Evolutionary conservation across 2,329 filamentous ascomycete species (phyloP).

Genomic region (Cladosporium sp.): DNA sequence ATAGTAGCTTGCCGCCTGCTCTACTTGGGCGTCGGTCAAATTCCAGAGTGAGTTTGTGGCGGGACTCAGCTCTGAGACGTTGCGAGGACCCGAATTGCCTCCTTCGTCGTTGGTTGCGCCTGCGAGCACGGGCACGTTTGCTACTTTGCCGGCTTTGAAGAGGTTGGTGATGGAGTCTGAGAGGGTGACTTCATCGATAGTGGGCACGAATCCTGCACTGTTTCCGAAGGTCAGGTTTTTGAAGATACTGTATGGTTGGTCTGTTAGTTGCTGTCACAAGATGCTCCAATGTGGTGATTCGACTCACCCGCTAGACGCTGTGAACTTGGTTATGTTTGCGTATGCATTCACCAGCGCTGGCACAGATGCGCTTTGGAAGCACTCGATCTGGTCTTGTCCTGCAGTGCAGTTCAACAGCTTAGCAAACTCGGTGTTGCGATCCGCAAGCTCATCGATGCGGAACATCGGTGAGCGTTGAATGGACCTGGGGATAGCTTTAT

Average conservation of each 20-base stretch:
- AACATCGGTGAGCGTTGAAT: slow-evolving; percentile 18
- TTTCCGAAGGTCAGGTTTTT: slow-evolving; percentile 11
- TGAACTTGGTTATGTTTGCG: background rate
- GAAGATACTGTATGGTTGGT: background rate
- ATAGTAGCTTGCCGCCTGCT: slow-evolving; percentile 1
- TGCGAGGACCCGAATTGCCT: slow-evolving; percentile 9
- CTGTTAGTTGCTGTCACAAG: background rate
- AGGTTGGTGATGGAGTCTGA: slow-evolving; percentile 13
- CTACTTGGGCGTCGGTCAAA: slow-evolving; percentile 3
- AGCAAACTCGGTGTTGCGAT: slow-evolving; percentile 8
- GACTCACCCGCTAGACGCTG: slow-evolving; percentile 13
- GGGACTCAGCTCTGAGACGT: slow-evolving; percentile 6
- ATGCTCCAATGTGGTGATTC: background rate
- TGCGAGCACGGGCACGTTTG: slow-evolving; percentile 11
- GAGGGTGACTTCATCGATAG: slow-evolving; percentile 5
- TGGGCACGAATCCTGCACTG: background rate
- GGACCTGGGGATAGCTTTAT: slow-evolving; percentile 11
- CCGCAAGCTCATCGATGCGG: background rate
- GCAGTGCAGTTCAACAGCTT: slow-evolving; percentile 8
- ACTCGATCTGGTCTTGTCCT: slow-evolving; percentile 5
- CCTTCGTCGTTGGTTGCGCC: slow-evolving; percentile 13
- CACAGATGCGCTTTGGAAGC: slow-evolving; percentile 10
- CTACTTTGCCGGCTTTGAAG: slow-evolving; percentile 14
- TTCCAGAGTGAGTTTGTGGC: slow-evolving; percentile 10
- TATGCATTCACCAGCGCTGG: slow-evolving; percentile 10